A percentile compares a stretch with the other conserved stretches of the same genome.
phyloP scores from a whole-genome alignment of 2,329 filamentous ascomycete species.

The Penicillium sp. region DNA sequence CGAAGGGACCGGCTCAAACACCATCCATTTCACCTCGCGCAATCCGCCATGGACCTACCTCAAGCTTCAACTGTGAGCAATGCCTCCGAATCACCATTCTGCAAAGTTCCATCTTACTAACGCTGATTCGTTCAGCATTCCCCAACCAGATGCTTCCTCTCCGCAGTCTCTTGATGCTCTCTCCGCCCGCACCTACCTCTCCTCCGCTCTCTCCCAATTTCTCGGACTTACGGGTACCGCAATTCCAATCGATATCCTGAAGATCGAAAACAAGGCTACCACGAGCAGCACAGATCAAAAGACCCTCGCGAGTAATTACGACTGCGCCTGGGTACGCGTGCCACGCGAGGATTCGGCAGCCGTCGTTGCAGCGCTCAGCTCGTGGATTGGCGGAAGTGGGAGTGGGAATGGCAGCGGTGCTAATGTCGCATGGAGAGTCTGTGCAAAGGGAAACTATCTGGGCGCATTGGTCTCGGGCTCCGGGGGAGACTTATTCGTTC shows the following conservation, averaged over 20 bases:
- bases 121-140: conserved; percentile 23
- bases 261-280: conserved; percentile 30
- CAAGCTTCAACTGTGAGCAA: conserved; percentile 46
- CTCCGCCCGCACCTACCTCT: conserved; percentile 51
- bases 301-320: conserved; percentile 12
- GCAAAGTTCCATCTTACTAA: conserved; percentile 9
- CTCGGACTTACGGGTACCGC: conserved; percentile 52
- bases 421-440: conserved; percentile 44
- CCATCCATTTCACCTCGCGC: conserved; percentile 43
- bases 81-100: background rate
- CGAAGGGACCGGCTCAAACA: conserved; percentile 19
- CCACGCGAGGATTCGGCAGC: conserved; percentile 49
- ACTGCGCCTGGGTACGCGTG: conserved; percentile 48
- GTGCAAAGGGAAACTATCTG: conserved; percentile 43
- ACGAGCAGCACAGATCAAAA: background rate
- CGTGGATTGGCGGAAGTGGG: conserved; percentile 46
- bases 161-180: conserved; percentile 46
- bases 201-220: conserved; percentile 52
- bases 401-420: conserved; percentile 13
- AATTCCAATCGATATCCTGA: conserved; percentile 53
- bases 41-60: conserved; percentile 51
- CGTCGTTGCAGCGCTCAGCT: conserved; percentile 50
- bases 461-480: conserved; percentile 39
- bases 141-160: conserved; percentile 30
- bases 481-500: conserved; percentile 40